Base-by-base conservation (phyloP, 2,329 filamentous ascomycete species). In the Aspergillus texensis region DNA sequence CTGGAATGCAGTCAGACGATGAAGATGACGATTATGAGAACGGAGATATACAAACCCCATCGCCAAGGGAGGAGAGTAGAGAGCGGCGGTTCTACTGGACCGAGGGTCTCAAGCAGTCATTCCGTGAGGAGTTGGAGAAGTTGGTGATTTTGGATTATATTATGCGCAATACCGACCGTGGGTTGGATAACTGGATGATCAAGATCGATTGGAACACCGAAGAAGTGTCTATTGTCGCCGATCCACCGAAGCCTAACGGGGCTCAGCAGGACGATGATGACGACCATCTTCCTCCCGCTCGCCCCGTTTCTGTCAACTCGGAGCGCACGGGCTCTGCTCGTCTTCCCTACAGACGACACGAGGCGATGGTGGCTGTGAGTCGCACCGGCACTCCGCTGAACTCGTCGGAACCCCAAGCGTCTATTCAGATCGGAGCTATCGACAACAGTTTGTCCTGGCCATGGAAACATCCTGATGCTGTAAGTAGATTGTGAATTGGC, bases 101-200 rank as follows among this genome's bases (percentile, higher is more conserved):
- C 0, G 91, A 96, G 58, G 81, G 84, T 6, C 79, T 99, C 53
- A 96, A 98, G 75, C 92, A 96, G 77, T 91, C 92, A 0, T 97
- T 99, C 75, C 85, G 95, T 43, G 95, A 99, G 77, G 92, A 98
- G 79, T 84, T 99, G 55, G 95, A 99, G 80, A 98, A 97, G 78
- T 84, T 99, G 9, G 96, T 99, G 26, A 96, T 99, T 72, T 79
- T 99, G 68, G 95, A 99, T 79, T 99, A 99, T 76, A 96, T 99
- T 67, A 99, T 99, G 95, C 88, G 95, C 62, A 99, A 99, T 75
- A 99, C 95, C 1, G 95, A 99, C 77, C 88, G 95, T 79, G 95
- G 95, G 1, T 83, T 97, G 62, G 95, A 99, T 77, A 99, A 99
- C 72, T 99, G 95, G 95, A 99, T 99, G 95, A 93, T 99, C 75